Percentiles rank a stretch among this genome's conserved stretches.
Conservation (phyloP, 768 basidiomycete genomes). For the Hericium coralloides region DNA sequence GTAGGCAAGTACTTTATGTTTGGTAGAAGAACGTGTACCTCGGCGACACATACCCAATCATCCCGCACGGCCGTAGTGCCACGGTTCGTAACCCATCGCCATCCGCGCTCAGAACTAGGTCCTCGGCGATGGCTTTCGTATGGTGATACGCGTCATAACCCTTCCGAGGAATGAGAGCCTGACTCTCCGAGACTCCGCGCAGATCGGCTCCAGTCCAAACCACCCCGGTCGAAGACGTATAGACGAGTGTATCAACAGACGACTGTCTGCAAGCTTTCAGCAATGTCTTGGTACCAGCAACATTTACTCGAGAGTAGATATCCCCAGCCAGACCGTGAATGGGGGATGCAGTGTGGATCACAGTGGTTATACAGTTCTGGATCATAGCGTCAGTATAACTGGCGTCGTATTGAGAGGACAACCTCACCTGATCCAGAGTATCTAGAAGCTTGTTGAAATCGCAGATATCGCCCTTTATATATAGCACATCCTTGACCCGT, state of each 20-base stretch:
- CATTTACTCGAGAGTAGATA: neutral
- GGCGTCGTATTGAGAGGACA: neutral
- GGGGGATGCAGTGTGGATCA: neutral
- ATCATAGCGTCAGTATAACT: neutral
- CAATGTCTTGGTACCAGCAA: neutral
- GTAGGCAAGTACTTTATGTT: neutral
- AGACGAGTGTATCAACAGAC: neutral
- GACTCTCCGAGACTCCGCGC: neutral
- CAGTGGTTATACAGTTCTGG: neutral
- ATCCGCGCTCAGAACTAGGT: neutral
- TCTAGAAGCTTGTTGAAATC: neutral
- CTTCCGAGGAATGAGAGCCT: neutral
- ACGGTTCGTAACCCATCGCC: neutral
- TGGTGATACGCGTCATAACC: neutral
- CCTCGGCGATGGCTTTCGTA: neutral
- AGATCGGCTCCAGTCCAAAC: neutral
- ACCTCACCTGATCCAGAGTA: neutral
- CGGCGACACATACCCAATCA: neutral
- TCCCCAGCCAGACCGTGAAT: neutral
- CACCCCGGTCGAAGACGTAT: neutral
- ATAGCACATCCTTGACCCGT: neutral
- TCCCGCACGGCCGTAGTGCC: neutral
- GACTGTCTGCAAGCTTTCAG: neutral
- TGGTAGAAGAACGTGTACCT: too few species aligned
- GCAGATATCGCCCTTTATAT: neutral